A percentile compares a stretch with the other conserved stretches of the same genome.
These are phyloP conservation scores for Paulownia fortunei DNA, from an alignment of 257 asterid species.

Conservation along the genomic window DNA sequence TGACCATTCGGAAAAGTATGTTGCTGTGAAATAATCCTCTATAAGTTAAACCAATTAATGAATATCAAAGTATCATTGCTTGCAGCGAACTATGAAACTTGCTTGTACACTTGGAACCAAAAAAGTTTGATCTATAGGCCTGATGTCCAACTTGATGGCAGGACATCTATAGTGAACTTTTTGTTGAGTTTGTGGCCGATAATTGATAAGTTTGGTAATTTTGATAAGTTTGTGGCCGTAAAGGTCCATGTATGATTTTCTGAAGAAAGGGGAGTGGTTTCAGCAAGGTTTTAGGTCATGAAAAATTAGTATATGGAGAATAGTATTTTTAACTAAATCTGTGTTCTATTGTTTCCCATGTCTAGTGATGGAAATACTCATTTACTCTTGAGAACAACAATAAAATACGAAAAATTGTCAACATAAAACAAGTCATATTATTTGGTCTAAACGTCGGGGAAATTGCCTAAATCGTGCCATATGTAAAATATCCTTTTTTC, in stretches of 20 bases:
- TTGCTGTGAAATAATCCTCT: neutral
- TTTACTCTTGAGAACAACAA: too few species aligned
- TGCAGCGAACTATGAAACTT: neutral
- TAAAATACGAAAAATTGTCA: too few species aligned
- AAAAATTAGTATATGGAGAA: too few species aligned
- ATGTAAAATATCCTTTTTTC: too few species aligned
- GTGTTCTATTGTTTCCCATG: neutral
- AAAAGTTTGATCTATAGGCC: neutral
- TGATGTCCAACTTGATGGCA: neutral
- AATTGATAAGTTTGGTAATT: too few species aligned
- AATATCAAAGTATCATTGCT: neutral
- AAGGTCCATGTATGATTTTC: neutral
- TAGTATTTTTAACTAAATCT: too few species aligned
- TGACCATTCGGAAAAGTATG: neutral
- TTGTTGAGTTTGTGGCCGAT: neutral
- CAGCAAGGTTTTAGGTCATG: neutral
- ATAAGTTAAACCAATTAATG: neutral
- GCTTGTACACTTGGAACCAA: neutral
- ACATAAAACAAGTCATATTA: too few species aligned
- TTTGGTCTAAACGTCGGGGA: too few species aligned
- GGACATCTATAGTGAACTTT: neutral
- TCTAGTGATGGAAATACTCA: neutral
- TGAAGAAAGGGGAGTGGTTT: neutral
- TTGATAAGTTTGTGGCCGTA: too few species aligned
- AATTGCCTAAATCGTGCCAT: too few species aligned